phyloP scores from a whole-genome alignment of 2,329 filamentous ascomycete genomes.

The Trichophyton mentagrophytes region DNA sequence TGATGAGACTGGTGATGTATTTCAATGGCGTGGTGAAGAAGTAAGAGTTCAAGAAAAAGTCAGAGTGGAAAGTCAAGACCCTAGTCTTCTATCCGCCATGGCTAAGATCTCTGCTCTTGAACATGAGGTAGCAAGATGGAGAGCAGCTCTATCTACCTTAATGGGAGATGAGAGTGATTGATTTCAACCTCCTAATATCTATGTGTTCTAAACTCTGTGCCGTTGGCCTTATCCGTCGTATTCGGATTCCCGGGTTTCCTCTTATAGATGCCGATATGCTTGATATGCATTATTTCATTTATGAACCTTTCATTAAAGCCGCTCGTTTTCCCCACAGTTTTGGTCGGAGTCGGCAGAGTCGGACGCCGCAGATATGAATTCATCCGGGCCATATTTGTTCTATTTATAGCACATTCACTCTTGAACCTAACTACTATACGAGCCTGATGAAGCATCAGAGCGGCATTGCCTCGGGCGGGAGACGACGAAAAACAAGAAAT shows the following conservation, averaged over 20 bases:
- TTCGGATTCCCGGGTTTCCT: not conserved
- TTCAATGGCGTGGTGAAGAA: constrained; percentile 55
- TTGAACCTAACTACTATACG: not conserved
- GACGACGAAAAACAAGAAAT: not conserved
- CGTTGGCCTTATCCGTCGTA: not conserved
- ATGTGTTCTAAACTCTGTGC: not conserved
- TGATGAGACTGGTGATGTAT: constrained; percentile 68
- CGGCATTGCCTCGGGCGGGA: not conserved
- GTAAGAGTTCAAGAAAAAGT: constrained; percentile 85
- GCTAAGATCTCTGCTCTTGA: constrained; percentile 71
- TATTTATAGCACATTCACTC: not conserved
- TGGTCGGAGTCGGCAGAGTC: not conserved
- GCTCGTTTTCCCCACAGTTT: not conserved
- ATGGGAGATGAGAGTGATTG: constrained; percentile 46
- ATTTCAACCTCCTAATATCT: not conserved
- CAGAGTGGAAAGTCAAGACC: constrained; percentile 76
- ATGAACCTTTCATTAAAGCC: not conserved
- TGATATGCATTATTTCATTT: not conserved
- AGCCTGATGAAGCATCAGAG: not conserved
- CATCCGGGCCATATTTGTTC: not conserved
- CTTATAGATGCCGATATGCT: not conserved
- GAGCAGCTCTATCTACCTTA: constrained; percentile 61
- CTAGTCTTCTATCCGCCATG: constrained; percentile 67
- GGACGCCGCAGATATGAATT: not conserved
- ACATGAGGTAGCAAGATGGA: constrained; percentile 56